Percentiles rank a stretch among this genome's conserved stretches.
Conservation (phyloP, 371 early-diverging fungal genomes). For the Rhizomucor pusillus region DNA sequence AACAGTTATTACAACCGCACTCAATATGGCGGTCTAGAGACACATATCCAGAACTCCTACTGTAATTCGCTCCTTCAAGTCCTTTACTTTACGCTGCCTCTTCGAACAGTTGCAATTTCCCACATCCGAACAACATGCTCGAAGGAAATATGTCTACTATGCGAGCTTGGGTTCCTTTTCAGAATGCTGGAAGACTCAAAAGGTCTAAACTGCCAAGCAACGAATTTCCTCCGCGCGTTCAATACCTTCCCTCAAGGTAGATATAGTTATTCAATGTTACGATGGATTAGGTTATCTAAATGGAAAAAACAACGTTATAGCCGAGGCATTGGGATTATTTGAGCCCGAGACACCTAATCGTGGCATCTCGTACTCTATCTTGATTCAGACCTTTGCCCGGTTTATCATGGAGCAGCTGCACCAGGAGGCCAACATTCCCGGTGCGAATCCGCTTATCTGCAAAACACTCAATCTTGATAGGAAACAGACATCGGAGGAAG, state of each 20-base stretch:
- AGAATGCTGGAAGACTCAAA: conserved; percentile 86
- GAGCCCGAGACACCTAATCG: conserved; percentile 75
- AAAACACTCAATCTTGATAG: conserved; percentile 10
- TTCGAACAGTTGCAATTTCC: conserved; percentile 66
- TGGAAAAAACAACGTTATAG: no score
- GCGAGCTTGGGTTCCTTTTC: conserved; percentile 91
- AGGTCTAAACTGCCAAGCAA: conserved; percentile 93
- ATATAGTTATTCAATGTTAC: not conserved
- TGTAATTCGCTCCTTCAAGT: conserved; percentile 88
- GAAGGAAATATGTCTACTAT: conserved; percentile 77
- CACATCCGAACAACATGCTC: conserved; percentile 74
- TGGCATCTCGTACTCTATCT: conserved; percentile 57
- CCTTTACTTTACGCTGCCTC: conserved; percentile 66
- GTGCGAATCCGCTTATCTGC: conserved; percentile 34
- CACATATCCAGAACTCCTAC: conserved; percentile 86
- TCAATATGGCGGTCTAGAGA: conserved; percentile 83
- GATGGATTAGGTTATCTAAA: not conserved
- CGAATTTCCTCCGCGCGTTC: conserved; percentile 84
- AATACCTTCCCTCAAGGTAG: conserved; percentile 80
- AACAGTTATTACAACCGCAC: conserved; percentile 82
- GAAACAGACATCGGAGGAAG: conserved; percentile 6
- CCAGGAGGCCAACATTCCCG: conserved; percentile 57
- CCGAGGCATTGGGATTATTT: conserved; percentile 77
- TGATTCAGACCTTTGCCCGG: conserved; percentile 85
- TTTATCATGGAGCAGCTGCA: conserved; percentile 89